These are phyloP conservation scores for Striga hermonthica DNA, from an alignment of 305 asterid genomes.

Conservation along the genomic window DNA sequence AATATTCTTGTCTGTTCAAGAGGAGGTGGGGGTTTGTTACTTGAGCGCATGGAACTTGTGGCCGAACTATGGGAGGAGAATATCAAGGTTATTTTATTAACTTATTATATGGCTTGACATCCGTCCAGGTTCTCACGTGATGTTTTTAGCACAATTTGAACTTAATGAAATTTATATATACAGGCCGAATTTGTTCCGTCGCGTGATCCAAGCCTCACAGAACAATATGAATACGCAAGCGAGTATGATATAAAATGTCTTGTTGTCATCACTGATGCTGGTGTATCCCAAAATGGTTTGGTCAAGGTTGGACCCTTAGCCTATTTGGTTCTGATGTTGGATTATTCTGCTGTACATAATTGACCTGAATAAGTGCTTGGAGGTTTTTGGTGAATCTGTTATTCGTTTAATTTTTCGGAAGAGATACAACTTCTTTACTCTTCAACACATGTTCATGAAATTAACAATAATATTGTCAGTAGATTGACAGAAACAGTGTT, in stretches of 20 bases:
- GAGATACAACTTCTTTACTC: background rate
- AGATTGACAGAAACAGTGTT: background rate
- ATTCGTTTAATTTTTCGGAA: background rate
- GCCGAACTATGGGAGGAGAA: conserved; percentile 93
- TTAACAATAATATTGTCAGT: background rate
- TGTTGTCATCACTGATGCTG: conserved; percentile 79
- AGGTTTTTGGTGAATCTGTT: background rate
- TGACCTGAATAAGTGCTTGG: conserved; percentile 1
- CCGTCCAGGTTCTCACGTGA: conserved; percentile 18
- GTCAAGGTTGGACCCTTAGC: conserved; percentile 65
- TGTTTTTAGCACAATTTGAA: conserved; percentile 24
- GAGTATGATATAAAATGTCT: conserved; percentile 93
- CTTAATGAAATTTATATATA: conserved; percentile 29
- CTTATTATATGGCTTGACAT: conserved; percentile 25
- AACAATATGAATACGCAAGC: conserved; percentile 94
- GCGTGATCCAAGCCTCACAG: conserved; percentile 88
- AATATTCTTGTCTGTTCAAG: conserved; percentile 87
- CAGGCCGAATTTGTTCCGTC: conserved; percentile 92
- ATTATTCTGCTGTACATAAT: conserved; percentile 15
- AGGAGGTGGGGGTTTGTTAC: conserved; percentile 94
- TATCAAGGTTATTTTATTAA: conserved; percentile 46
- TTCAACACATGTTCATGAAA: background rate
- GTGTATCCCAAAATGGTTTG: conserved; percentile 70
- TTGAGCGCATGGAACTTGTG: conserved; percentile 93
- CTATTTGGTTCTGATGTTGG: conserved; percentile 13